Evolutionary conservation across 192 early-diverging fungal genomes (phyloP), one percentile per base, ranked within the genome.

Genomic region (Entomortierella chlamydospora): DNA sequence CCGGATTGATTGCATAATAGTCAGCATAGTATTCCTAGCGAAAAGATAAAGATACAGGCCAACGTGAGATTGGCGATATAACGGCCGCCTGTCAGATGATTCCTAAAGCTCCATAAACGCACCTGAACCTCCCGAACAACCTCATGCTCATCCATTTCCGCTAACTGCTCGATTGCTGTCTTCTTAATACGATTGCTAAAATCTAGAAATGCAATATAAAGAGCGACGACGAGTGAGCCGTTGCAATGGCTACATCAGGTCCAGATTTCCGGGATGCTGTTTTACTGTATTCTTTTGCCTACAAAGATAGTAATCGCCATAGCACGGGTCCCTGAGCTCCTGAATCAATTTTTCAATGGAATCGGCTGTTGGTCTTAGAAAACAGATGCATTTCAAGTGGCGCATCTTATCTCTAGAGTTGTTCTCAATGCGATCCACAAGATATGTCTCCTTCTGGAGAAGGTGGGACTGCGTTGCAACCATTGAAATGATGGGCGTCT

Each of bases 241-340:
- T 10, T 42, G 52, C 57, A 49, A 10, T 10, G 4, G 34, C 34
- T 10, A 37, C 10, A 10, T 7, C 10, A 37, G 34, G 10, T 7
- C n/a, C 10, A 37, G 4, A 10, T 37, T 10, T 37, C 34, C 34
- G 10, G 10, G 34, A 7, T 33, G 18, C 41, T 22, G 31, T 9
- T 51, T 13, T 20, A 3, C 4, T 47, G 26, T 26, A 9, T 54
- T 30, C 52, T 26, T 26, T n/a, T 45, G 33, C 61, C 56, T 86
- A 95, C 93, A 98, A 41, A 99, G 87, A 73, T 97, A 97, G 77
- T 99, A 99, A 70, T 97, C 96, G 55, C 95, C 95, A 84, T 98
- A 99, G 42, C 90, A 88, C 8, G 98, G 98, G 25, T 93, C 93
- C 51, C 93, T 80, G 29, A 99, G 86, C 83, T 99, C 98, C 57